phyloP scores from a whole-genome alignment of 2,329 filamentous ascomycete genomes.

The Colletotrichum spaethianum region DNA sequence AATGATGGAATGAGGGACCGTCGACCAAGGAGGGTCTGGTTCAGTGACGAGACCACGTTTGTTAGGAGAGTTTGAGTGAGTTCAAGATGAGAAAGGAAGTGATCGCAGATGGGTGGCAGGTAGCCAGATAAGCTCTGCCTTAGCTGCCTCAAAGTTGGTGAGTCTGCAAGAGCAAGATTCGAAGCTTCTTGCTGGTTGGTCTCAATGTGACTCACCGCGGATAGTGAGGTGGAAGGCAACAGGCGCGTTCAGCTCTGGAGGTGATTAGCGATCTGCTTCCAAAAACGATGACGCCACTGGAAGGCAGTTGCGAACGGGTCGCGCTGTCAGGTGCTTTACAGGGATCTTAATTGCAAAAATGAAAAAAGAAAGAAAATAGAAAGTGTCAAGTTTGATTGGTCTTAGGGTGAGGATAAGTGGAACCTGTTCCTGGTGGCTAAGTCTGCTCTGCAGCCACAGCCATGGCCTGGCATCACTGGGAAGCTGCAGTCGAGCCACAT shows the following conservation, averaged over 20 bases:
- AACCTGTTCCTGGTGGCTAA: neutral
- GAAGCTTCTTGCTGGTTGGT: neutral
- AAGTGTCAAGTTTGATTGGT: conserved; percentile 4
- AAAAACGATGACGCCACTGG: conserved; percentile 38
- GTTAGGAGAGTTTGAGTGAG: neutral
- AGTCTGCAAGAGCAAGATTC: neutral
- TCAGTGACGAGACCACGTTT: too few relatives aligned
- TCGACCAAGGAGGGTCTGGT: neutral
- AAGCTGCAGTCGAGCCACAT: conserved; percentile 13
- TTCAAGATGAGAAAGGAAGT: neutral
- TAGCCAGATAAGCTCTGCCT: neutral
- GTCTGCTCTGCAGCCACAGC: neutral
- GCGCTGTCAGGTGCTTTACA: conserved; percentile 31
- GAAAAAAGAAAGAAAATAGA: neutral
- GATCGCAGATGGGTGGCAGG: neutral
- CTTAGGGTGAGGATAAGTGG: neutral
- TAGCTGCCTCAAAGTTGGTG: neutral
- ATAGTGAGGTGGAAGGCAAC: conserved; percentile 4
- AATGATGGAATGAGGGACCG: neutral
- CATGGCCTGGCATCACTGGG: neutral
- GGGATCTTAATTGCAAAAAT: conserved; percentile 32
- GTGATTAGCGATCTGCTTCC: neutral
- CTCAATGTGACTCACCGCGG: neutral
- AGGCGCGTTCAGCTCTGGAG: conserved; percentile 7
- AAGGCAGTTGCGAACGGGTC: conserved; percentile 33